Base-by-base conservation (phyloP, 139 green algal genomes). In the Auxenochlorella pyrenoidosa region DNA sequence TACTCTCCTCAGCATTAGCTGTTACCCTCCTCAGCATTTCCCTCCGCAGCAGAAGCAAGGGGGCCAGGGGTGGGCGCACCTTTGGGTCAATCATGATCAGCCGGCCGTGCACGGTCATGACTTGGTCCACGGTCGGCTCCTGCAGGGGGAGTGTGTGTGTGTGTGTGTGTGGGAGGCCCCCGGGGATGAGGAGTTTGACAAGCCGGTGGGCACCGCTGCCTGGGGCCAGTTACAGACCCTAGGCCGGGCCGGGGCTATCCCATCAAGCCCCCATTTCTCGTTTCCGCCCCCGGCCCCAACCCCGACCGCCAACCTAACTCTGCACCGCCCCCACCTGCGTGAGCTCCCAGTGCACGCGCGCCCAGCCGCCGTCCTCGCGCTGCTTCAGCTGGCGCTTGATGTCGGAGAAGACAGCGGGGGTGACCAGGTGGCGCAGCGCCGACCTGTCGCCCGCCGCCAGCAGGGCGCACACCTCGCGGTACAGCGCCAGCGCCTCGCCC, bases 331-430 rank as follows among this genome's bases (percentile, higher is more conserved):
- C 30, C 43, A 75, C 51, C 40, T 86, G 44, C 5, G 41, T 41
- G 51, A 94, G 63, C 5, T 59, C 86, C 92, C 92, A 94, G 28
- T 85, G 51, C 75, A 94, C 91, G 28, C 87, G 65, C 8, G 76
- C 51, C 92, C 92, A 94, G 22, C 87, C 89, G 24, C 83, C 91
- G 5, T 92, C 89, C 81, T 93, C 86, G 34, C 92, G 84, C 58
- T 79, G 43, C 80, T 90, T 89, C 30, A 94, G 72, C 87, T 94
- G 86, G n/a, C 73, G 80, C 76, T 94, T 94, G 75, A 94, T 84
- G 73, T 89, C 82, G 10, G 65, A 75, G 70, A 90, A 93, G n/a
- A 91, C 88, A 0, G 84, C 79, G 32, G 90, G 90, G 28, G 92
- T 91, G 34, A 89, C 80, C 65, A 92, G 59, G 78, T 93, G 88